Percentiles rank a stretch among this genome's conserved stretches.
Conservation (phyloP, 768 basidiomycete genomes). For the Boletus sp. region DNA sequence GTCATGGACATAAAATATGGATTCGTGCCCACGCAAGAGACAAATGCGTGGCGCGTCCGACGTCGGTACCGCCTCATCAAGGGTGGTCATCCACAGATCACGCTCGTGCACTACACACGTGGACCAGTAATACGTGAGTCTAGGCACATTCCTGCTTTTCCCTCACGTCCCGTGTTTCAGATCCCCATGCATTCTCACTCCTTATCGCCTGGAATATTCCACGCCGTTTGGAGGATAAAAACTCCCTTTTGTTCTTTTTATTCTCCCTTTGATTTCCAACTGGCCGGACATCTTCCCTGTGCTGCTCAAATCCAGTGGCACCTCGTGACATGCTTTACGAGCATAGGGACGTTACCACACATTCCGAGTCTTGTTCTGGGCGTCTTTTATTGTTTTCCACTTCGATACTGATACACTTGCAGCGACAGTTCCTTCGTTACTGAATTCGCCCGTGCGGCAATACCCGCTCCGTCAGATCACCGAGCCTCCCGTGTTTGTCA, state of each 20-base stretch:
- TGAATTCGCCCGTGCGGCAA: constrained; percentile 59
- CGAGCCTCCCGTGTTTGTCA: constrained; percentile 66
- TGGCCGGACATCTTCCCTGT: background rate
- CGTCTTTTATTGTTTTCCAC: constrained; percentile 8
- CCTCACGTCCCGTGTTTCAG: constrained; percentile 18
- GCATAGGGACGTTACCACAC: background rate
- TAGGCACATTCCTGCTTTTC: background rate
- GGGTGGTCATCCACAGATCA: constrained; percentile 70
- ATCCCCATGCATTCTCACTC: constrained; percentile 8
- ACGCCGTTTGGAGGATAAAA: background rate
- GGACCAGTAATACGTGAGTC: constrained; percentile 60
- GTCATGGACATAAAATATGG: constrained; percentile 70
- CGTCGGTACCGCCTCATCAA: constrained; percentile 69
- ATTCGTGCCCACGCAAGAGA: constrained; percentile 68
- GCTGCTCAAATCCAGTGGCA: background rate
- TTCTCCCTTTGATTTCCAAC: background rate
- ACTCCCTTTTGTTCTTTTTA: no score
- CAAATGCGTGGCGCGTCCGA: constrained; percentile 62
- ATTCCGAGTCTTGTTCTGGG: background rate
- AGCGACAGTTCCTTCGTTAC: constrained; percentile 60
- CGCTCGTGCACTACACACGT: constrained; percentile 73
- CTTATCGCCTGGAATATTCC: constrained; percentile 6
- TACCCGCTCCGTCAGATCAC: constrained; percentile 69
- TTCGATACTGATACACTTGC: constrained; percentile 9
- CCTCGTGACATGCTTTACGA: background rate